Evolutionary conservation across 768 basidiomycete genomes (phyloP).

Genomic region (Hydnomerulius pinastri): DNA sequence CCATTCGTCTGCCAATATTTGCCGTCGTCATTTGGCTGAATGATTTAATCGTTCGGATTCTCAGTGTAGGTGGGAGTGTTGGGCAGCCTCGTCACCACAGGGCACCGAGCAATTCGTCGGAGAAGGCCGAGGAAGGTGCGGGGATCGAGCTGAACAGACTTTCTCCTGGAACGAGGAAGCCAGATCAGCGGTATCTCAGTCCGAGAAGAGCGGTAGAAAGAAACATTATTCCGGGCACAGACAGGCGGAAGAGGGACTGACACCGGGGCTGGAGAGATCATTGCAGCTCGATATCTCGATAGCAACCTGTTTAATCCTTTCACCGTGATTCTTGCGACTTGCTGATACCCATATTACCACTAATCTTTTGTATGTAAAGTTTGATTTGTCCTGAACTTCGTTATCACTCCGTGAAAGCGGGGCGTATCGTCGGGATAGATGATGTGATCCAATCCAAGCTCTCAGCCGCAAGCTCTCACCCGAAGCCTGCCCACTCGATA

Average conservation of each 20-base stretch:
- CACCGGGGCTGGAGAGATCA: not conserved
- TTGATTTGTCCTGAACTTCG: not conserved
- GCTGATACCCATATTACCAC: slow-evolving; percentile 2
- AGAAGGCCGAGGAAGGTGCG: slow-evolving; percentile 64
- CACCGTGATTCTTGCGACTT: slow-evolving; percentile 10
- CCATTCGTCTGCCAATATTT: slow-evolving; percentile 80
- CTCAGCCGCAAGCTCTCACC: slow-evolving; percentile 32
- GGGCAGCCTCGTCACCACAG: slow-evolving; percentile 24
- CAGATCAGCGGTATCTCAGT: slow-evolving; percentile 7
- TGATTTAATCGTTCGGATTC: slow-evolving; percentile 61
- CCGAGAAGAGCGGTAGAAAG: slow-evolving; percentile 13
- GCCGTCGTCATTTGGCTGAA: slow-evolving; percentile 73
- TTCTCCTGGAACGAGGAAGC: slow-evolving; percentile 8
- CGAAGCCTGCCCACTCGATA: slow-evolving; percentile 92
- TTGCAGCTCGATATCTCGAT: slow-evolving; percentile 13
- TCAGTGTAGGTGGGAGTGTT: slow-evolving; percentile 54
- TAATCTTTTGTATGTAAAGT: no score
- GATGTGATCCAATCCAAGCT: not conserved
- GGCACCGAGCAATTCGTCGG: slow-evolving; percentile 50
- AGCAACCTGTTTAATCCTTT: slow-evolving; percentile 13
- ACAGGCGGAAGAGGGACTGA: slow-evolving; percentile 51
- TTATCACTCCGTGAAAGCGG: not conserved
- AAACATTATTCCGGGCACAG: slow-evolving; percentile 32
- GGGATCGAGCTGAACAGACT: slow-evolving; percentile 30
- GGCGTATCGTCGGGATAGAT: not conserved